A percentile compares a stretch with the other conserved stretches of the same genome.
Conservation (phyloP, 2,329 filamentous ascomycete species). For the Xylariomycetidae sp. region DNA sequence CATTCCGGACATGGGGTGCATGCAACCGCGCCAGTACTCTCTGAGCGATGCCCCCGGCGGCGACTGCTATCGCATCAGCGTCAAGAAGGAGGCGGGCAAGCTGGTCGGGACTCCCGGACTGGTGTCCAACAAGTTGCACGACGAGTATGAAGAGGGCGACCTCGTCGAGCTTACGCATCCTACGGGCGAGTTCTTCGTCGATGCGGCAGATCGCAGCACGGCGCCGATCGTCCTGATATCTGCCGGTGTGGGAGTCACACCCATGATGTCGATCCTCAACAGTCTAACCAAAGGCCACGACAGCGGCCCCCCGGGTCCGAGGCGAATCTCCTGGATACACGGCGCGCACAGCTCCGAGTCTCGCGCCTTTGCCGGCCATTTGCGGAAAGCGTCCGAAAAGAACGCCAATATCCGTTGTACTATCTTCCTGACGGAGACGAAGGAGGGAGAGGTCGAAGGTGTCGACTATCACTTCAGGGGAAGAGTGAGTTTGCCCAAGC, state of each 20-base stretch:
- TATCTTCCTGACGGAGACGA: conserved; percentile 54
- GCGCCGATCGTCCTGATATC: conserved; percentile 61
- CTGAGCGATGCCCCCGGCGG: conserved; percentile 54
- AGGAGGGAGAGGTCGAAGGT: conserved; percentile 40
- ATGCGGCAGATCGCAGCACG: conserved; percentile 37
- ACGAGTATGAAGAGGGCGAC: conserved; percentile 43
- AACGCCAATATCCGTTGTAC: conserved; percentile 45
- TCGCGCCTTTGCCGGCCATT: conserved; percentile 51
- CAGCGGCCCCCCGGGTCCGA: too few species aligned
- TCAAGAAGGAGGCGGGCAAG: conserved; percentile 57
- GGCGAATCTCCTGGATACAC: conserved; percentile 61
- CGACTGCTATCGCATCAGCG: conserved; percentile 65
- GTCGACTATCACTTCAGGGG: conserved; percentile 56
- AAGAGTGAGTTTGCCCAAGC: conserved; percentile 51
- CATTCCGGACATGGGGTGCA: conserved; percentile 57
- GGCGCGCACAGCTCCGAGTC: conserved; percentile 45
- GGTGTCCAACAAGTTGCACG: conserved; percentile 50
- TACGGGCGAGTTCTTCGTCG: conserved; percentile 58
- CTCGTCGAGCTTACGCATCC: conserved; percentile 52
- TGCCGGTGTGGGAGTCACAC: conserved; percentile 65
- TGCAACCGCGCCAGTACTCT: conserved; percentile 72
- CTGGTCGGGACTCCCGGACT: conserved; percentile 37
- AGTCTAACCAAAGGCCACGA: conserved; percentile 16
- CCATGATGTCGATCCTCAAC: conserved; percentile 62
- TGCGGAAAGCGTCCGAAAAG: conserved; percentile 37